These are phyloP conservation scores for Suillus paluster DNA, from an alignment of 768 basidiomycete species.

Conservation along the genomic window DNA sequence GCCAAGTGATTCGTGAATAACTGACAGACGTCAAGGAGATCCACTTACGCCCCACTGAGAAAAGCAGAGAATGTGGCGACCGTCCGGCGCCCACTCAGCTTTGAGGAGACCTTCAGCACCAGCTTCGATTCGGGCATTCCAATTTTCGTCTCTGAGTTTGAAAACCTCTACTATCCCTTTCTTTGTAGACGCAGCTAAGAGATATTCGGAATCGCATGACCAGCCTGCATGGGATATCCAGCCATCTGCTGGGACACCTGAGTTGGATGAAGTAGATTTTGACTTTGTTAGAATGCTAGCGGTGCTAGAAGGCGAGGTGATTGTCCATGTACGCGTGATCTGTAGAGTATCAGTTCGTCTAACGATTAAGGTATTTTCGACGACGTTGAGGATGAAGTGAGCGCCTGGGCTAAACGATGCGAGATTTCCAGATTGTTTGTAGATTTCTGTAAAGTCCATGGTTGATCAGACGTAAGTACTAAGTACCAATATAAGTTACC, in stretches of 20 bases:
- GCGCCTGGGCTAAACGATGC: constrained; percentile 86
- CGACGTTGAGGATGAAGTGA: constrained; percentile 82
- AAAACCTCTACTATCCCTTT: constrained; percentile 74
- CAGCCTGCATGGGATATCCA: constrained; percentile 80
- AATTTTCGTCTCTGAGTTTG: constrained; percentile 78
- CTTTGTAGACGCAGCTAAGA: constrained; percentile 81
- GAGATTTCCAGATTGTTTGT: constrained; percentile 71
- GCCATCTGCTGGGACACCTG: constrained; percentile 29
- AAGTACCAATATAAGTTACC: too few species aligned
- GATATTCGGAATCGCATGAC: constrained; percentile 88
- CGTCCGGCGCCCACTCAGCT: constrained; percentile 91
- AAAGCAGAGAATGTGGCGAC: constrained; percentile 83
- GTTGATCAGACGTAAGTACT: neutral
- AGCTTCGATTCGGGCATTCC: constrained; percentile 78
- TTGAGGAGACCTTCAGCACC: constrained; percentile 84
- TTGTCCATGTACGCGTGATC: constrained; percentile 79
- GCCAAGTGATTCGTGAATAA: constrained; percentile 11
- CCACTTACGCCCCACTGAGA: constrained; percentile 88
- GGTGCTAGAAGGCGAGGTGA: constrained; percentile 60
- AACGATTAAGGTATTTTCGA: constrained; percentile 79
- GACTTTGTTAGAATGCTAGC: constrained; percentile 43
- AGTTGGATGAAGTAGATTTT: constrained; percentile 27
- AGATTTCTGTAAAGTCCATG: constrained; percentile 90
- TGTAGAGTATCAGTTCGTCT: constrained; percentile 85
- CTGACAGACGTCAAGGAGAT: constrained; percentile 19